Conservation (phyloP, 2,329 filamentous ascomycete genomes). For the Pyrenochaeta sp. region DNA sequence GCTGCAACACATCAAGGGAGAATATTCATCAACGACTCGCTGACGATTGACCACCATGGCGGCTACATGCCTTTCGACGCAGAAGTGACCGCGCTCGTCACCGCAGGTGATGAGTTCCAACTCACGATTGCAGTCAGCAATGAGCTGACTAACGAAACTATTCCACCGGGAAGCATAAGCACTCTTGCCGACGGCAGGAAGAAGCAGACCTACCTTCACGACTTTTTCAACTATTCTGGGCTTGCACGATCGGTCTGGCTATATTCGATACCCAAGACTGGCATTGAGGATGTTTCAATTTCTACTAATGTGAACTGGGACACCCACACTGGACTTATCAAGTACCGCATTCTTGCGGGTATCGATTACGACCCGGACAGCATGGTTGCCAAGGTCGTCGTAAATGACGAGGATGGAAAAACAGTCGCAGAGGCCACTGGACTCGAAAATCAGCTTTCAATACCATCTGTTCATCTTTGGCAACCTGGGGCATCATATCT, state of each 20-base stretch:
- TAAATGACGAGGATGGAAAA: slow-evolving; percentile 2
- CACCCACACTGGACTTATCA: slow-evolving; percentile 3
- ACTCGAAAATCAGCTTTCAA: slow-evolving; percentile 1
- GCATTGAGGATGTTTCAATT: slow-evolving; percentile 9
- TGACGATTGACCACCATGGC: slow-evolving; percentile 7
- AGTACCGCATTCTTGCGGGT: slow-evolving; percentile 5
- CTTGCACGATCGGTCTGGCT: slow-evolving; percentile 17
- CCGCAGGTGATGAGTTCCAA: slow-evolving; percentile 6
- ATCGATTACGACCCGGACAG: no score
- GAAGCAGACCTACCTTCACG: slow-evolving; percentile 14
- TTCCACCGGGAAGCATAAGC: slow-evolving; percentile 11
- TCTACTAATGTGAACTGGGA: slow-evolving; percentile 8
- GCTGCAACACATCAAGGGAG: slow-evolving; percentile 15
- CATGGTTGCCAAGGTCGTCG: not conserved
- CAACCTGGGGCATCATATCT: slow-evolving; percentile 14
- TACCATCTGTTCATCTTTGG: slow-evolving; percentile 7
- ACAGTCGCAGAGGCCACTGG: slow-evolving; percentile 1
- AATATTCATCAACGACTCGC: slow-evolving; percentile 8
- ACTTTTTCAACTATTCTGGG: slow-evolving; percentile 19
- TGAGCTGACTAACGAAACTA: slow-evolving; percentile 11
- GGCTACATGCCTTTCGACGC: slow-evolving; percentile 16
- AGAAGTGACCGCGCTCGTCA: slow-evolving; percentile 9
- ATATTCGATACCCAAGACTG: slow-evolving; percentile 6
- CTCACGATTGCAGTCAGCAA: slow-evolving; percentile 13
- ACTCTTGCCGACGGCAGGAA: slow-evolving; percentile 1